Evolutionary conservation across 2,329 filamentous ascomycete species (phyloP), one percentile per base, ranked within the genome.

Genomic region (Clarireedia paspali): DNA sequence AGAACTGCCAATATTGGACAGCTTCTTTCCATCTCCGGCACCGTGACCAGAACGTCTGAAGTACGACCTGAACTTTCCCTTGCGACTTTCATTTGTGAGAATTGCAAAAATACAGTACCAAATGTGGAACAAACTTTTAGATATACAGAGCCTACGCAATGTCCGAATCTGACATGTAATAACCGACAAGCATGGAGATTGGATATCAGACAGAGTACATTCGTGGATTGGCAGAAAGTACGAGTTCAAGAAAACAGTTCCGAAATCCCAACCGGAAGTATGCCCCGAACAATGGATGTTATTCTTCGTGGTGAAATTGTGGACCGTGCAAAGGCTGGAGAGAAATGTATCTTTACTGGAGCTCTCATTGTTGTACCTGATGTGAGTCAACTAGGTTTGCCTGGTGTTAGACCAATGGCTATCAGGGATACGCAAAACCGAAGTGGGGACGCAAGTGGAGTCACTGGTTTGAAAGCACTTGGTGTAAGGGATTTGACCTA

Each of bases 171-270:
- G 26, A 88, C 81, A 6, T 99, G 94, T 70, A 85, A 85, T 65
- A 99, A 99, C 74, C 85, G 94, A 26, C 76, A 86, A 57, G 90
- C 88, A n/a, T 99, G 94, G 94, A 85, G 91, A 62, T 75, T 99
- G n/a, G 92, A 99, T 66, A 96, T 99, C 67, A 82, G 90, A 45
- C 92, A 95, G 71, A 96, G 91, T 71, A 97, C 91, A 0, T 99
- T 99, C 70, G 88, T 99, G 59, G 94, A 99, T 74, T 99, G 94
- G 94, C 94, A 99, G 70, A 97, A 97, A 71, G 91, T 97, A 24
- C 88, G 95, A 60, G 90, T 97, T 59, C 94, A 99, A 73, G 94
- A 99, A 72, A 99, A 97, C 75, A 96, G 91, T 63, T 92, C 92
- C 4, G 94, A 99, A 70, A 99, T 99, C 39, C 94, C 94, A 0